Conservation (phyloP, 257 asterid species). For the Solanum medicagineum region DNA sequence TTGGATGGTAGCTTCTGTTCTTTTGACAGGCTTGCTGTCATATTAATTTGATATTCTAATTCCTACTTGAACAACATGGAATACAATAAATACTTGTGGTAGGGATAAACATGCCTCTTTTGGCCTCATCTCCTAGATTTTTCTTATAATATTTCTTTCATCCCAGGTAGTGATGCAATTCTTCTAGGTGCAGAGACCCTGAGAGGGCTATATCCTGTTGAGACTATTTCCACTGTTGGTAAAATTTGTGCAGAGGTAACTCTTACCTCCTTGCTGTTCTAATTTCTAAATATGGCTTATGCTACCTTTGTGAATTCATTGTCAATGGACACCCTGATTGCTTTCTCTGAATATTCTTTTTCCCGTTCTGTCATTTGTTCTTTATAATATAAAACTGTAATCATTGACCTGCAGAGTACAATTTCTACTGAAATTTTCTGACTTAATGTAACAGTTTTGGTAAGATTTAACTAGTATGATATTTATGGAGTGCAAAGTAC, state of each 20-base stretch:
- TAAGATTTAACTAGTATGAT: not conserved
- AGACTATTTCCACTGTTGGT: slow-evolving; percentile 76
- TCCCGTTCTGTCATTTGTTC: not conserved
- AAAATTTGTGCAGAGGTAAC: slow-evolving; percentile 74
- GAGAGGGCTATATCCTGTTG: slow-evolving; percentile 84
- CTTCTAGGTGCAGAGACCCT: slow-evolving; percentile 97
- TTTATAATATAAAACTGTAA: not conserved
- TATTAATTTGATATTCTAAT: not conserved
- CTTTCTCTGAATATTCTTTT: not conserved
- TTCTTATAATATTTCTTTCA: not conserved
- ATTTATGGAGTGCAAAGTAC: not conserved
- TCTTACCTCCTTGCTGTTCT: not conserved
- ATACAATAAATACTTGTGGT: not conserved
- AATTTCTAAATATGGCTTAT: not conserved
- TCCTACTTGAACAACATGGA: not conserved
- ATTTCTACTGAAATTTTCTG: not conserved
- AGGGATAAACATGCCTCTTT: not conserved
- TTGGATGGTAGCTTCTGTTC: slow-evolving; percentile 49
- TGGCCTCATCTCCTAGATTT: not conserved
- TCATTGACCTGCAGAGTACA: not conserved
- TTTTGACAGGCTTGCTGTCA: not conserved
- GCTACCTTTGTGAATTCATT: not conserved
- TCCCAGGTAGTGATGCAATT: slow-evolving; percentile 88
- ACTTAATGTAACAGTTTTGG: not conserved
- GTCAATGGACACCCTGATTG: not conserved